These are phyloP conservation scores for Penicillium glabrum DNA, from an alignment of 2,329 filamentous ascomycete species.

Conservation along the genomic window DNA sequence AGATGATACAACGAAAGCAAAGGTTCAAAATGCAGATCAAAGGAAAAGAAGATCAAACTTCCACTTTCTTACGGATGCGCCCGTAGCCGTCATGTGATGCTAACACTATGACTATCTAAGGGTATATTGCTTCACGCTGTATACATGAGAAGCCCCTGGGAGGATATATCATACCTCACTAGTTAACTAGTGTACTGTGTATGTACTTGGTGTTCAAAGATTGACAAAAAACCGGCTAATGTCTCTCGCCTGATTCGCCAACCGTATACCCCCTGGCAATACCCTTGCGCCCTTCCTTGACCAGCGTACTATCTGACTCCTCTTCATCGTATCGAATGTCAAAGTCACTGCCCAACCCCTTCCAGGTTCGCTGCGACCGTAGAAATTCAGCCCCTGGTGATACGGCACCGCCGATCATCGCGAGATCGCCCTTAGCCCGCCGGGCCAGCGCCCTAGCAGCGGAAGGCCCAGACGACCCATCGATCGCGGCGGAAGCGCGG, in stretches of 20 bases:
- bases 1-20: not conserved
- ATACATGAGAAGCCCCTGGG: not conserved
- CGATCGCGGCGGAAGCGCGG: conserved; percentile 26
- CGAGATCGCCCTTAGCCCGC: conserved; percentile 68
- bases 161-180: not conserved
- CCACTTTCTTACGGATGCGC: conserved; percentile 17
- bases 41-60: not conserved
- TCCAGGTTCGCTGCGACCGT: conserved; percentile 81
- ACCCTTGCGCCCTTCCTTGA: conserved; percentile 85
- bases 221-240: conserved; percentile 14
- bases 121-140: not conserved
- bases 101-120: not conserved
- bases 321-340: conserved; percentile 60
- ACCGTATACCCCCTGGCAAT: conserved; percentile 86
- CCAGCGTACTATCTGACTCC: conserved; percentile 57
- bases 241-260: conserved; percentile 54
- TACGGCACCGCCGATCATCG: conserved; percentile 78
- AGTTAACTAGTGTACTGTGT: not conserved
- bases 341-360: conserved; percentile 86
- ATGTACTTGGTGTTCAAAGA: not conserved
- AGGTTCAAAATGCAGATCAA: not conserved
- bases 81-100: conserved; percentile 29
- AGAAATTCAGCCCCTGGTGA: conserved; percentile 91
- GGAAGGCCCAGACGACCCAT: conserved; percentile 26
- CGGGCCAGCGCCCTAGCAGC: conserved; percentile 58